These are phyloP conservation scores for Corchorus olitorius DNA, from an alignment of 345 rosid genomes.

Conservation along the genomic window DNA sequence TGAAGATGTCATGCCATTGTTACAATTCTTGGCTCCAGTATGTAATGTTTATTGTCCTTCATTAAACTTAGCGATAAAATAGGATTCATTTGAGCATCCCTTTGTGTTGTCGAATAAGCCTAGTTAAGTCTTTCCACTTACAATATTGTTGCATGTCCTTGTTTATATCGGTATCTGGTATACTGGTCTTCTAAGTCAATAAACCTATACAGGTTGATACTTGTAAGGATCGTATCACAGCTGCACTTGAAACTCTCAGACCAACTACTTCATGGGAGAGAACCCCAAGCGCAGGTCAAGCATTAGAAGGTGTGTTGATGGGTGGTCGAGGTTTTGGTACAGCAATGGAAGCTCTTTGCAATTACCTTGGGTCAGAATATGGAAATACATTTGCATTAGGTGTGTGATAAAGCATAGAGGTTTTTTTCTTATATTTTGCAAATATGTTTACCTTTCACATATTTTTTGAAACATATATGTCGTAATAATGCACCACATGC, in stretches of 20 bases:
- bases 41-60: slow-evolving; percentile 19
- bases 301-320: slow-evolving; percentile 82
- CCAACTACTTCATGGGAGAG: slow-evolving; percentile 98
- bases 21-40: slow-evolving; percentile 94
- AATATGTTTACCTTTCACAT: neutral
- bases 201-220: slow-evolving; percentile 67
- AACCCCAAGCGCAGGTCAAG: slow-evolving; percentile 74
- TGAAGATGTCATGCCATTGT: slow-evolving; percentile 92
- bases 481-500: slow-evolving; percentile 6
- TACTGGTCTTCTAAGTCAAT: slow-evolving; percentile 8
- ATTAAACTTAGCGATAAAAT: neutral
- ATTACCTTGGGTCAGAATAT: slow-evolving; percentile 92
- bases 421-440: slow-evolving; percentile 20
- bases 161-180: neutral
- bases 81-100: neutral
- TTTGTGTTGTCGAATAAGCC: neutral
- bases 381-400: slow-evolving; percentile 97
- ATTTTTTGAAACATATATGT: slow-evolving; percentile 1
- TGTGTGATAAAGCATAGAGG: slow-evolving; percentile 36
- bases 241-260: slow-evolving; percentile 93
- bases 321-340: slow-evolving; percentile 98
- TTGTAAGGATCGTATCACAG: slow-evolving; percentile 86
- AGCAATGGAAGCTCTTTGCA: slow-evolving; percentile 94
- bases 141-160: neutral
- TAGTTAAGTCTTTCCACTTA: slow-evolving; percentile 3